Percentiles rank a stretch among this genome's conserved stretches.
Evolutionary conservation across 164 flowering plant genomes (phyloP).

Genomic region (Nelumbo lutea): DNA sequence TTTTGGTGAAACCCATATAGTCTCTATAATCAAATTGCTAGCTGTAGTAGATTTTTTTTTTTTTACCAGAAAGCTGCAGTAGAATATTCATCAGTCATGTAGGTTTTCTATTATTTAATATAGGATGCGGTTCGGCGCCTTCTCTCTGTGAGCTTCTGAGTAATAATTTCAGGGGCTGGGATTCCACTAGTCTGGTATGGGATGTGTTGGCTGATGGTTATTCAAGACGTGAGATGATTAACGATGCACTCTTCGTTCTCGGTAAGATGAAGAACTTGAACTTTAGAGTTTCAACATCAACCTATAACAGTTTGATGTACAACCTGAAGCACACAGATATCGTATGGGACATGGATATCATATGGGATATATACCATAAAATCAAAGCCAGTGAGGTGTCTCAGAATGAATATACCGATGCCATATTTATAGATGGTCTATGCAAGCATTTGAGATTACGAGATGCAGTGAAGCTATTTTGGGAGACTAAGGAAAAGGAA

Average conservation of each 20-base stretch:
- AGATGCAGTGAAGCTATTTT: constrained; percentile 46
- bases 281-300: constrained; percentile 41
- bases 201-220: constrained; percentile 59
- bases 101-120: constrained; percentile 15
- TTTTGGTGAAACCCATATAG: too few species aligned
- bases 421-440: constrained; percentile 57
- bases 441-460: constrained; percentile 48
- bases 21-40: not conserved
- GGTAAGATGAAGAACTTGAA: constrained; percentile 51
- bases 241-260: constrained; percentile 59
- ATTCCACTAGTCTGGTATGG: constrained; percentile 45
- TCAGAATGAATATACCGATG: constrained; percentile 35
- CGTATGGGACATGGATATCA: constrained; percentile 32
- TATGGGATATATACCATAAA: constrained; percentile 20
- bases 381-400: constrained; percentile 30
- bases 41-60: not conserved
- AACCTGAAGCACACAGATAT: constrained; percentile 47
- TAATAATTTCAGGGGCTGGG: constrained; percentile 44
- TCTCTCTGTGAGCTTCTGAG: constrained; percentile 46
- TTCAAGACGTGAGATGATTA: constrained; percentile 47
- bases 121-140: constrained; percentile 66
- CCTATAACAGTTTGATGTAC: constrained; percentile 56
- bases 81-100: not conserved
- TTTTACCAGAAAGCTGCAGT: not conserved
- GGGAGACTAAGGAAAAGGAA: constrained; percentile 26